Evolutionary conservation across 805 yeast species (phyloP).

Genomic region (Blastobotrys robertii): DNA sequence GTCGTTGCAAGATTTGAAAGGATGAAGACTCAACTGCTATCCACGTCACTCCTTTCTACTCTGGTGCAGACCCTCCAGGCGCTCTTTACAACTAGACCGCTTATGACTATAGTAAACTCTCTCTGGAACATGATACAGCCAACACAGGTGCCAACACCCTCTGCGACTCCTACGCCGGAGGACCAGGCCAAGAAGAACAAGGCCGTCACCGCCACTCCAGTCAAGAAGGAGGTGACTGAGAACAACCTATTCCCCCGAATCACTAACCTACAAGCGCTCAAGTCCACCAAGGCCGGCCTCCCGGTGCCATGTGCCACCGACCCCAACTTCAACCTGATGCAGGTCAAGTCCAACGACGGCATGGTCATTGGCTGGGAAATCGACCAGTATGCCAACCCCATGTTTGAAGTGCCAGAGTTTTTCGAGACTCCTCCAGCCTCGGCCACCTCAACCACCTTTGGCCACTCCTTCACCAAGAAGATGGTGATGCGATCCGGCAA

Average conservation of each 20-base stretch:
- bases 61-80: too few species aligned
- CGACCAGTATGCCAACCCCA: background rate
- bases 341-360: constrained; percentile 10
- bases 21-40: too few species aligned
- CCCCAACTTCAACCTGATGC: constrained; percentile 12
- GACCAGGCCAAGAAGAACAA: background rate
- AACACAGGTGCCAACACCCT: background rate
- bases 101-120: too few species aligned
- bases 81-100: too few species aligned
- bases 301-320: constrained; percentile 19
- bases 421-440: background rate
- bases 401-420: background rate
- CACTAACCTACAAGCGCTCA: too few species aligned
- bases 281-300: constrained; percentile 4
- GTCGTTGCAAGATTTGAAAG: too few species aligned
- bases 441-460: constrained; percentile 1
- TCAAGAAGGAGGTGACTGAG: background rate
- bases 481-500: too few species aligned
- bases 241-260: constrained; percentile 2
- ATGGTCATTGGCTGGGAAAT: constrained; percentile 16
- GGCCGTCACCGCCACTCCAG: background rate
- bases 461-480: too few species aligned
- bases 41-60: too few species aligned
- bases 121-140: too few species aligned
- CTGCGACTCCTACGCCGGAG: background rate